Percentiles rank a stretch among this genome's conserved stretches.
These are phyloP conservation scores for Haplographium delicatum DNA, from an alignment of 495 filamentous ascomycete genomes.

Conservation along the genomic window DNA sequence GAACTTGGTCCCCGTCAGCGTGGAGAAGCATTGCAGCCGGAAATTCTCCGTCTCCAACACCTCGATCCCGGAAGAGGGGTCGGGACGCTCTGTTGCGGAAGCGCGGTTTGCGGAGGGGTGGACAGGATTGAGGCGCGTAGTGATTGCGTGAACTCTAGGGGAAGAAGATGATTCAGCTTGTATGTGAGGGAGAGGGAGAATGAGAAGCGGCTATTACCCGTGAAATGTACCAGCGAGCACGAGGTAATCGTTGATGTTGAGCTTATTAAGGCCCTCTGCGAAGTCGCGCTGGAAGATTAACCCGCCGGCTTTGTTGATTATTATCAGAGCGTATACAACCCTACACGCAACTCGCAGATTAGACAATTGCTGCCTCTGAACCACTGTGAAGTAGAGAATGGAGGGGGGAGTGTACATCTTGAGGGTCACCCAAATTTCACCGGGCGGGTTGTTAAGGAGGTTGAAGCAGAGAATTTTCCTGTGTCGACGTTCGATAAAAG, in stretches of 20 bases:
- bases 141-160: conserved; percentile 80
- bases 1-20: conserved; percentile 91
- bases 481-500: no score
- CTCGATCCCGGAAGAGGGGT: conserved; percentile 71
- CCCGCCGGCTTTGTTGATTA: conserved; percentile 97
- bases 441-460: no score
- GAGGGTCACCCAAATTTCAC: no score
- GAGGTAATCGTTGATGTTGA: conserved; percentile 90
- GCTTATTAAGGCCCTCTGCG: conserved; percentile 71
- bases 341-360: no score
- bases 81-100: conserved; percentile 37
- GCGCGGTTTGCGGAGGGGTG: conserved; percentile 29
- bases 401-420: no score
- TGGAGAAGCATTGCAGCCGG: conserved; percentile 91
- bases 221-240: conserved; percentile 98
- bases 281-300: conserved; percentile 94
- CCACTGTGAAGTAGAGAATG: no score
- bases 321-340: conserved; percentile 88
- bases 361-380: no score
- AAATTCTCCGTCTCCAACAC: conserved; percentile 88
- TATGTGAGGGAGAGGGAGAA: conserved; percentile 6
- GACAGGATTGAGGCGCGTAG: conserved; percentile 67
- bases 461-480: no score
- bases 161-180: neutral
- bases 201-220: conserved; percentile 54